Percentiles rank a stretch among this genome's conserved stretches.
These are phyloP conservation scores for Leccinum variabile DNA, from an alignment of 1,284 basidiomycete species.

Conservation along the genomic window DNA sequence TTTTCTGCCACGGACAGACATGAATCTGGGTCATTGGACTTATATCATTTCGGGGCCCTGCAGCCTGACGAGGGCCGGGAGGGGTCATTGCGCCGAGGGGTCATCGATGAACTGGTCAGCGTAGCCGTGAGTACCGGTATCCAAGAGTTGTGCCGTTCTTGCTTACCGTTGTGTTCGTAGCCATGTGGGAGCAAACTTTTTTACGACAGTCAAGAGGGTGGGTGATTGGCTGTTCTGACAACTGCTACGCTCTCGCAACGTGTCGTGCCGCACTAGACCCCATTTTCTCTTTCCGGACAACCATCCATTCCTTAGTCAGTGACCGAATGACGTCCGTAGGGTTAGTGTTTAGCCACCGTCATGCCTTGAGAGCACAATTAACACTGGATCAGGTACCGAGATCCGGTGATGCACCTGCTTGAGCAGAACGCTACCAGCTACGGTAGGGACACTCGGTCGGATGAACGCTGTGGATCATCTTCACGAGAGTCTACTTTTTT, in stretches of 20 bases:
- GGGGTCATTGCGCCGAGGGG: not conserved
- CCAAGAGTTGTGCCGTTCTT: too few relatives aligned
- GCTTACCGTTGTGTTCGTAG: not conserved
- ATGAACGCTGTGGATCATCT: not conserved
- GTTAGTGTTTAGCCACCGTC: not conserved
- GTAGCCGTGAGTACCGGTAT: conserved; percentile 1
- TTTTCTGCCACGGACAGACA: not conserved
- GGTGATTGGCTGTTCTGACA: not conserved
- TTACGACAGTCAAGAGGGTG: not conserved
- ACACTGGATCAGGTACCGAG: not conserved
- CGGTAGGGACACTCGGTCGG: not conserved
- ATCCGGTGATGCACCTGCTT: not conserved
- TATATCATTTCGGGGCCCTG: not conserved
- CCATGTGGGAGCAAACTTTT: conserved; percentile 1
- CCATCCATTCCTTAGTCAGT: not conserved
- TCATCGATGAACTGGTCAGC: not conserved
- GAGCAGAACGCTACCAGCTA: not conserved
- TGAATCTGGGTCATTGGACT: not conserved
- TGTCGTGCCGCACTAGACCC: too few relatives aligned
- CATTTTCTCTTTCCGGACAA: not conserved
- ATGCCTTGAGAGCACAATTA: not conserved
- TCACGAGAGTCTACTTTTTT: not conserved
- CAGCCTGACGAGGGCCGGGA: not conserved
- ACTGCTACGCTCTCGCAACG: not conserved
- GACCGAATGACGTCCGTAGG: not conserved